These are phyloP conservation scores for Aspergillus ustus DNA, from an alignment of 2,329 filamentous ascomycete species.

Conservation along the genomic window DNA sequence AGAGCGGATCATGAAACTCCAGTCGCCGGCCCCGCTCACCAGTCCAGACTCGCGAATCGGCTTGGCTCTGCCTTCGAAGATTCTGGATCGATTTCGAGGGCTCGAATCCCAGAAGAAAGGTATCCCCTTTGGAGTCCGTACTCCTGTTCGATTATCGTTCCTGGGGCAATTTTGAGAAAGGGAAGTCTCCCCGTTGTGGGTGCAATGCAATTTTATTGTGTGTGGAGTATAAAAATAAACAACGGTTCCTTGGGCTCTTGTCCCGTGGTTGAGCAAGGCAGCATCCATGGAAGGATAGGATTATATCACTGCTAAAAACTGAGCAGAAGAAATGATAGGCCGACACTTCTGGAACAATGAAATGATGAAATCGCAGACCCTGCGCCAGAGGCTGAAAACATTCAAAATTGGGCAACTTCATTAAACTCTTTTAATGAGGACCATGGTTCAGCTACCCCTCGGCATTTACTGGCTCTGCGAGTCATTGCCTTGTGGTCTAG, in stretches of 20 bases:
- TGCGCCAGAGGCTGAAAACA: background rate
- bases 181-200: background rate
- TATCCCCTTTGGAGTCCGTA: background rate
- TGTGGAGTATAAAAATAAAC: conserved; percentile 22
- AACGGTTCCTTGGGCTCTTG: conserved; percentile 22
- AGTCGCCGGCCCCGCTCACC: conserved; percentile 5
- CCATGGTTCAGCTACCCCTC: background rate
- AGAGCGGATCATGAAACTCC: conserved; percentile 2
- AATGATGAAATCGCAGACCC: background rate
- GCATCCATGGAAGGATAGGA: conserved; percentile 1
- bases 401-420: background rate
- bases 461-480: background rate
- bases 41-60: background rate
- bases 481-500: background rate
- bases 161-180: background rate
- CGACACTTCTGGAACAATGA: background rate
- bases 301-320: background rate
- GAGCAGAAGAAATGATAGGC: background rate
- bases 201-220: background rate
- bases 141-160: background rate
- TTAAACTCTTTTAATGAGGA: background rate
- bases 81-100: background rate
- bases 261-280: conserved; percentile 22
- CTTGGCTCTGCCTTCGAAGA: background rate
- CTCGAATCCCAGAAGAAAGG: background rate